Base-by-base conservation (phyloP, 2,329 filamentous ascomycete genomes). In the Fusarium buxicola region DNA sequence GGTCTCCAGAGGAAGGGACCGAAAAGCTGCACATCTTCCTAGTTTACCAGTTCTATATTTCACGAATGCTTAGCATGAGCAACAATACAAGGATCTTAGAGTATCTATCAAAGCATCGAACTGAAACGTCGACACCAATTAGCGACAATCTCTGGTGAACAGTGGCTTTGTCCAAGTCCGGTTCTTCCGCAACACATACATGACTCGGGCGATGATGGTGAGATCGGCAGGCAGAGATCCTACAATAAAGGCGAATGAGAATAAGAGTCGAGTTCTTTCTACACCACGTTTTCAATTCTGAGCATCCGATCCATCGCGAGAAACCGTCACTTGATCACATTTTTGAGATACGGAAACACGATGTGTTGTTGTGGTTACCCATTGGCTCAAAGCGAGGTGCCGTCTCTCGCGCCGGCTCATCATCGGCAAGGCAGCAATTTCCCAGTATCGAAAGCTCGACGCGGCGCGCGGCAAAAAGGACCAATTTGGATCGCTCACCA, bases 391-490 rank as follows among this genome's bases (percentile, higher is more conserved):
- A 32, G 43, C 39, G 12, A 61, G 18, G 25, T 6, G 18, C 39
- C 46, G 21, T 38, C 35, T 62, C 39, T 65, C 32, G 55, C 56
- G 55, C 58, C 71, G 71, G 71, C 70, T 71, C 46, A 73, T 71
- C 44, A 58, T 69, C 71, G 71, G 71, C 58, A 73, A 68, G 69
- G 49, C 39, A 38, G 40, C 16, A 32, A 52, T 52, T 52, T 55
- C 49, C 44, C 39, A 49, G 44, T 28, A 31, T 39, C 40, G 28
- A 52, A 52, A 55, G 51, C 38, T 69, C 43, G 60, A 70, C 67
- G 58, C 62, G 69, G 59, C 47, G 58, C 58, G 64, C 56, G 57
- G 60, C 58, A 68, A 69, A 71, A 70, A 68, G 55, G 41, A 59
- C 49, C 56, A 61, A 60, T 62, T 44, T 64, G 52, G 48, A 66